Conservation (phyloP, 1,139 yeast genomes). For the Suhomyces bribrorum region DNA sequence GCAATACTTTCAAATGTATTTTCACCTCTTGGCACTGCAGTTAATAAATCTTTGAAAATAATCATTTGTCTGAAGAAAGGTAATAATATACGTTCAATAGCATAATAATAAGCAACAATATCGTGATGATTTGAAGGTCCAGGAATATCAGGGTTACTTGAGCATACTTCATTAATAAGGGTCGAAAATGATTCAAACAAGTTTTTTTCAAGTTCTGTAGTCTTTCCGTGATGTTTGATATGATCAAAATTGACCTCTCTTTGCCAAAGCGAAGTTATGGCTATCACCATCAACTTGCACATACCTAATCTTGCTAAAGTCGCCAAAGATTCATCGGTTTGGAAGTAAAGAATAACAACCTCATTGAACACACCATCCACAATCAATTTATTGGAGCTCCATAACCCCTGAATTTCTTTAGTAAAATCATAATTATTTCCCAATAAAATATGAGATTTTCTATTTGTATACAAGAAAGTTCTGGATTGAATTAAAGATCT, state of each 20-base stretch:
- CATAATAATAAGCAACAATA: slow-evolving; percentile 18
- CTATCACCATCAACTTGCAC: slow-evolving; percentile 28
- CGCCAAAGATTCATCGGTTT: slow-evolving; percentile 45
- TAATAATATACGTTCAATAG: slow-evolving; percentile 32
- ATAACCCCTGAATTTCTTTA: slow-evolving; percentile 23
- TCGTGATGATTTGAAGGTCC: background rate
- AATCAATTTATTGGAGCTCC: slow-evolving; percentile 24
- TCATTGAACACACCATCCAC: slow-evolving; percentile 41
- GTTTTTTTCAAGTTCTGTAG: background rate
- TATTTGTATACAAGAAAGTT: slow-evolving; percentile 23
- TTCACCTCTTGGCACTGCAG: slow-evolving; percentile 29
- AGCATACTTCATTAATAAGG: background rate
- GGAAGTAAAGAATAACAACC: slow-evolving; percentile 40
- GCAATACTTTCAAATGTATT: slow-evolving; percentile 22
- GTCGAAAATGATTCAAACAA: slow-evolving; percentile 1
- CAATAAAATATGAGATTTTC: slow-evolving; percentile 1
- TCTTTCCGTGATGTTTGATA: slow-evolving; percentile 1
- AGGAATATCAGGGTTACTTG: background rate
- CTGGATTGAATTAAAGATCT: slow-evolving; percentile 41
- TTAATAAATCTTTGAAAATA: slow-evolving; percentile 37
- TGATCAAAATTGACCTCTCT: slow-evolving; percentile 2
- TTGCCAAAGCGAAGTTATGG: slow-evolving; percentile 22
- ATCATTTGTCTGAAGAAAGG: slow-evolving; percentile 41
- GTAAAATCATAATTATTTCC: slow-evolving; percentile 18
- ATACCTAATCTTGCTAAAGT: slow-evolving; percentile 35